Base-by-base conservation (phyloP, 495 filamentous ascomycete genomes). In the Hypoxylon fragiforme region DNA sequence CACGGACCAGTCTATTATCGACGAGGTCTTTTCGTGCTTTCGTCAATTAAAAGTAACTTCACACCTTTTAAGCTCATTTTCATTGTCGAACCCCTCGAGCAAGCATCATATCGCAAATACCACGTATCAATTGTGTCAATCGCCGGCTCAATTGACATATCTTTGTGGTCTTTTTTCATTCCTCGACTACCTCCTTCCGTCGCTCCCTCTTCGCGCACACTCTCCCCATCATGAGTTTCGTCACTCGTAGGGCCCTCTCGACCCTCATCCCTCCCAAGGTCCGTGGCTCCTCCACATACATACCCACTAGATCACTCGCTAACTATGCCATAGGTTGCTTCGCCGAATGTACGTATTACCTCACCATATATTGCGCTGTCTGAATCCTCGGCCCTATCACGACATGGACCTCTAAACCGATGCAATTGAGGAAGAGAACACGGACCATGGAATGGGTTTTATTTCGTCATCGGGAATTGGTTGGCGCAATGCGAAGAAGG, bases 231-330 rank as follows among this genome's bases (percentile, higher is more conserved):
- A 97, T 96, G 92, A 96, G 91, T 78, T 91, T 82, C 84, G 83
- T 94, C 65, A 80, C 82, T 64, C 87, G 87, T 73, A 84, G 92
- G 73, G 87, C 82, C 81, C 87, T 99, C 68, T 97, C 95, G 67
- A 96, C 95, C 81, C 82, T 99, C 70, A 95, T 99, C 73, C 94
- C 94, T 63, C 94, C 94, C 62, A 97, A 97, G 88, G 92, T 92
- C 83, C 58, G 82, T 62, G 51, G 15, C n/a, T 35, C 57, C 44
- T 38, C 32, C 18, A 34, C 5, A 16, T 16, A 20, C 20, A 16
- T 35, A 12, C 8, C 16, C 26, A 18, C 34, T 34, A 20, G 14
- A 13, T 31, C 67, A 48, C 70, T 79, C 53, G 77, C 52, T 30
- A 0, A 28, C 20, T n/a, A 7, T 3, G 9, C 14, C 48, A 5